Evolutionary conservation across 2,329 filamentous ascomycete species (phyloP).

Genomic region (Xylaria sp.): DNA sequence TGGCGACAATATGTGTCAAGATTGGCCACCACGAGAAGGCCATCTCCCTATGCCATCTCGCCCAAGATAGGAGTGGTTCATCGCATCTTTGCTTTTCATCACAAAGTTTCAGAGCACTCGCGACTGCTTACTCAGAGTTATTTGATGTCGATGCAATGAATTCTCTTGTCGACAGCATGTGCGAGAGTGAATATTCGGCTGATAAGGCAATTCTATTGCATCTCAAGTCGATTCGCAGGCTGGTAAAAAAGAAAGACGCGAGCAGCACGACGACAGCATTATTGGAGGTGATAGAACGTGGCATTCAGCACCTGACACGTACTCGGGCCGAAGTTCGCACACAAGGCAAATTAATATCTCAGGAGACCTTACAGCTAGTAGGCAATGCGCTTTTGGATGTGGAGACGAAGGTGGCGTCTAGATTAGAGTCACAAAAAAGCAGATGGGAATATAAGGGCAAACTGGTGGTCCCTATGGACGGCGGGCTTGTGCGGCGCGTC

Average conservation of each 20-base stretch:
- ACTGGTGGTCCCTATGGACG: neutral
- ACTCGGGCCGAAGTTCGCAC: conserved; percentile 35
- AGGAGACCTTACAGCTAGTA: conserved; percentile 46
- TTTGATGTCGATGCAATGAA: conserved; percentile 41
- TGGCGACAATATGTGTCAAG: conserved; percentile 43
- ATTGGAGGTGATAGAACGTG: conserved; percentile 38
- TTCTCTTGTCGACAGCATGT: conserved; percentile 42
- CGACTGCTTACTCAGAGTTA: conserved; percentile 43
- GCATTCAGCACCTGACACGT: conserved; percentile 25
- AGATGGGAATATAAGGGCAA: neutral
- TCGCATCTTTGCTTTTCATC: conserved; percentile 47
- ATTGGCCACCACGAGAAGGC: conserved; percentile 43
- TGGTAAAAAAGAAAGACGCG: conserved; percentile 30
- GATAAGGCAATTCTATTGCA: conserved; percentile 42
- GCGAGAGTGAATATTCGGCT: conserved; percentile 37
- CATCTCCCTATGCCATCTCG: conserved; percentile 46
- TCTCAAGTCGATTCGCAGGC: conserved; percentile 42
- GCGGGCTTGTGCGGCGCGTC: neutral
- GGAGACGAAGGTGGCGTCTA: conserved; percentile 9
- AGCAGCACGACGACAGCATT: conserved; percentile 23
- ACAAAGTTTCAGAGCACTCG: conserved; percentile 41
- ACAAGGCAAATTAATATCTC: conserved; percentile 40
- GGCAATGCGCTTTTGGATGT: conserved; percentile 42
- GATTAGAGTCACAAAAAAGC: neutral
- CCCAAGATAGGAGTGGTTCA: conserved; percentile 42